Conservation (phyloP, 1,139 yeast species). For the Barnettozyma hawaiiensis region DNA sequence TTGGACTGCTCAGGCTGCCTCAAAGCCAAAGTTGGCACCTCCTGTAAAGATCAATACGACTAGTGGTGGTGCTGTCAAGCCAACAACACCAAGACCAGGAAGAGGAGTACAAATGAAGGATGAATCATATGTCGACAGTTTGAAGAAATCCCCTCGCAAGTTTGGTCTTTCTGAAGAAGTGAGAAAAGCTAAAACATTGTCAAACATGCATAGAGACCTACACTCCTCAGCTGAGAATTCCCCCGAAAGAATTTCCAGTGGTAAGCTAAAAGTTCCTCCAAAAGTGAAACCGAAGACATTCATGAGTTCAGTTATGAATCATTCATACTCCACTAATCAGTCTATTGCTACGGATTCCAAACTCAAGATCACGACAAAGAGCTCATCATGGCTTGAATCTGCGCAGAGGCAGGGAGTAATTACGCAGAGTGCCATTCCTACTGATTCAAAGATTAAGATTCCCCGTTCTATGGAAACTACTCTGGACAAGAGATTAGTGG, state of each 20-base stretch:
- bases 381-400: slow-evolving; percentile 22
- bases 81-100: neutral
- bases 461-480: slow-evolving; percentile 21
- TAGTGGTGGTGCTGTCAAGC: neutral
- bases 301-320: slow-evolving; percentile 14
- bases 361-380: neutral
- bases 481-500: slow-evolving; percentile 8
- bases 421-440: slow-evolving; percentile 8
- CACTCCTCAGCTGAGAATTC: neutral
- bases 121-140: slow-evolving; percentile 1
- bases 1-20: slow-evolving; percentile 9
- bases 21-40: slow-evolving; percentile 4
- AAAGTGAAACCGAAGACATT: slow-evolving; percentile 15
- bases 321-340: slow-evolving; percentile 11
- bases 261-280: slow-evolving; percentile 5
- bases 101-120: slow-evolving; percentile 1
- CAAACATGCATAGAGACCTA: too few species aligned
- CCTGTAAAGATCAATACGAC: neutral
- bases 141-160: slow-evolving; percentile 17
- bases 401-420: slow-evolving; percentile 14
- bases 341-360: slow-evolving; percentile 6
- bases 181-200: slow-evolving; percentile 4
- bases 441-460: slow-evolving; percentile 23
- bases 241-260: neutral
- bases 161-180: slow-evolving; percentile 2